Percentiles rank a stretch among this genome's conserved stretches.
Conservation (phyloP, 441 rosid species). For the Daphne laureola region DNA sequence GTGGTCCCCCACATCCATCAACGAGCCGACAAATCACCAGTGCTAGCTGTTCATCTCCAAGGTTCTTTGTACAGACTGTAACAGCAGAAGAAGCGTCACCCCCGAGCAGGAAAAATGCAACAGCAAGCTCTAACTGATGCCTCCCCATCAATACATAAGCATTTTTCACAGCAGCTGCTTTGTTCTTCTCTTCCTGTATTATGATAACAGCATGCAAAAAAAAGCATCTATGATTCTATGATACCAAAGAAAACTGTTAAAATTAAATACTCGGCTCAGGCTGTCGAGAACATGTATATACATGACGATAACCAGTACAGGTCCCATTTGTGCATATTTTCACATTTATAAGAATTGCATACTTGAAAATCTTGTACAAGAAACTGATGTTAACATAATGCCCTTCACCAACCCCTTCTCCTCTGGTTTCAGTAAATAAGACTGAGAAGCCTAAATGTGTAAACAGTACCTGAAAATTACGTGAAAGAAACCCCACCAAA, state of each 20-base stretch:
- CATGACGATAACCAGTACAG: not conserved
- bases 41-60: constrained; percentile 93
- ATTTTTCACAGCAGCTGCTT: constrained; percentile 94
- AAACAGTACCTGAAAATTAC: constrained; percentile 82
- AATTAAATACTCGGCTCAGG: constrained; percentile 10
- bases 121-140: constrained; percentile 88
- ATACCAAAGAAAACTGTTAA: constrained; percentile 6
- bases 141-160: constrained; percentile 95
- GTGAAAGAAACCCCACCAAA: constrained; percentile 83
- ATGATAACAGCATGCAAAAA: constrained; percentile 14
- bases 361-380: constrained; percentile 7
- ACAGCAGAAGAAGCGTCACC: constrained; percentile 90
- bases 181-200: constrained; percentile 84
- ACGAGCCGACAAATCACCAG: constrained; percentile 82
- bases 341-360: not conserved
- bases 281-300: constrained; percentile 8
- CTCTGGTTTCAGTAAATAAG: constrained; percentile 10
- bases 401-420: constrained; percentile 10
- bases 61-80: constrained; percentile 82
- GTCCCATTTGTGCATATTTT: not conserved
- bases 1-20: constrained; percentile 74
- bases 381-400: constrained; percentile 8
- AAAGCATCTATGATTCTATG: not conserved
- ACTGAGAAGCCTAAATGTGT: constrained; percentile 9
- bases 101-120: constrained; percentile 93